Percentiles rank a stretch among this genome's conserved stretches.
Evolutionary conservation across 495 filamentous ascomycete genomes (phyloP).

Genomic region (Polyplosphaeria fusca): DNA sequence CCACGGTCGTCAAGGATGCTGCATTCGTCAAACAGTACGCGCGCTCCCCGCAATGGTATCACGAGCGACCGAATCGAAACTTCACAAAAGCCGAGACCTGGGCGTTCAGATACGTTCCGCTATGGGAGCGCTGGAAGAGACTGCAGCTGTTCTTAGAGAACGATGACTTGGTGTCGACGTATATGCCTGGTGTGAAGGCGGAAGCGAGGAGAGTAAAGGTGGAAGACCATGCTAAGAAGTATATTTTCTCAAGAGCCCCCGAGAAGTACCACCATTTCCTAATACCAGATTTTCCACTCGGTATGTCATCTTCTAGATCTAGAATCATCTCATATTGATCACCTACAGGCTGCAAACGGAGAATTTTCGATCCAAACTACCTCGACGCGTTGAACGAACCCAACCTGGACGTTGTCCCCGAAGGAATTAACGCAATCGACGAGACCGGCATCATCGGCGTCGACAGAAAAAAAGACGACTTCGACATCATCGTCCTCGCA

Average conservation of each 20-base stretch:
- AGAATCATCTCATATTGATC: not conserved
- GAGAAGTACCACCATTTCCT: constrained; percentile 45
- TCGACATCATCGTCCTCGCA: constrained; percentile 46
- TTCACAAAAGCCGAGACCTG: constrained; percentile 31
- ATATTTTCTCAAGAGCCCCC: constrained; percentile 43
- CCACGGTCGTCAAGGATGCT: constrained; percentile 35
- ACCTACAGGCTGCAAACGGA: constrained; percentile 43
- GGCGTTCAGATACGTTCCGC: not conserved
- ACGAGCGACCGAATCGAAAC: constrained; percentile 35
- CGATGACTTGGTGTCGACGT: constrained; percentile 36
- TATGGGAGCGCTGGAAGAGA: not conserved
- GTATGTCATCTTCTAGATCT: constrained; percentile 3
- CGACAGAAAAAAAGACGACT: constrained; percentile 33
- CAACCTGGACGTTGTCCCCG: constrained; percentile 37
- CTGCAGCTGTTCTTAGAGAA: constrained; percentile 28
- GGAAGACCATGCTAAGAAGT: constrained; percentile 28
- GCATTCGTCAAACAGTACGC: constrained; percentile 40
- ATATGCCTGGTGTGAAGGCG: constrained; percentile 24
- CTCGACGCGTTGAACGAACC: constrained; percentile 34
- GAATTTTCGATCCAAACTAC: constrained; percentile 44
- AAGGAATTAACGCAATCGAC: constrained; percentile 40
- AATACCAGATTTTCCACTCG: constrained; percentile 43
- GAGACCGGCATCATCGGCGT: constrained; percentile 39
- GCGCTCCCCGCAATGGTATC: constrained; percentile 42
- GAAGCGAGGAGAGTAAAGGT: constrained; percentile 13